These are phyloP conservation scores for Acanthochlamys bracteata DNA, from an alignment of 106 monocot species.

Conservation along the genomic window DNA sequence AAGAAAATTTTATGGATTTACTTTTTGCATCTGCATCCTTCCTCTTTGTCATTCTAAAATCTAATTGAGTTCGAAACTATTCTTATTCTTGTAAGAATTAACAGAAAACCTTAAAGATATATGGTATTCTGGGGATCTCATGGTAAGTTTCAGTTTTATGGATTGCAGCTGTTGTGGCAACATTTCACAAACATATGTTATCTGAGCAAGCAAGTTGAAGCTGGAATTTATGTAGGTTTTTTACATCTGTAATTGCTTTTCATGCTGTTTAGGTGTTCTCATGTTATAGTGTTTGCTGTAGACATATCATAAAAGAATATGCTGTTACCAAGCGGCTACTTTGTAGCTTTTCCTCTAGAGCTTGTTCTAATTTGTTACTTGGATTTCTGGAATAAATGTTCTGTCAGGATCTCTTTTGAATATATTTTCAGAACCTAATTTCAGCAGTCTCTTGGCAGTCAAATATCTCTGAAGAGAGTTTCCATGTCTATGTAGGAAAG, in stretches of 20 bases:
- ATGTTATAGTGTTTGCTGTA: not conserved
- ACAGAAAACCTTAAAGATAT: not conserved
- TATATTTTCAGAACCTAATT: not conserved
- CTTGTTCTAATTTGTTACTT: not conserved
- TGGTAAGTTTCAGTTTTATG: not conserved
- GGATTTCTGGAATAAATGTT: not conserved
- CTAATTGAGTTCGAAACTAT: not conserved
- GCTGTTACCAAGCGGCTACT: not conserved
- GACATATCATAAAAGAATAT: no score
- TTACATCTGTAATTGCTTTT: not conserved
- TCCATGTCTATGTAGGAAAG: not conserved
- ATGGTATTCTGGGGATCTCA: not conserved
- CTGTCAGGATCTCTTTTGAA: not conserved
- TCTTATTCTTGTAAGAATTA: not conserved
- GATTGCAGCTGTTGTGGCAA: not conserved
- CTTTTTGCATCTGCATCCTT: not conserved
- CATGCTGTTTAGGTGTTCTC: not conserved
- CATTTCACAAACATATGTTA: not conserved
- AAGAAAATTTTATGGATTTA: not conserved
- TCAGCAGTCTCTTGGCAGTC: not conserved
- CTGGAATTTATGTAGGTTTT: not conserved
- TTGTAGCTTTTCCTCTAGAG: not conserved
- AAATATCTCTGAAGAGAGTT: not conserved
- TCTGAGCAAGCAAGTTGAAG: not conserved
- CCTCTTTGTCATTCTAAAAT: not conserved